Percentiles rank a stretch among this genome's conserved stretches.
Conservation (phyloP, 2,329 filamentous ascomycete genomes). For the Drechslerella coelobrocha region DNA sequence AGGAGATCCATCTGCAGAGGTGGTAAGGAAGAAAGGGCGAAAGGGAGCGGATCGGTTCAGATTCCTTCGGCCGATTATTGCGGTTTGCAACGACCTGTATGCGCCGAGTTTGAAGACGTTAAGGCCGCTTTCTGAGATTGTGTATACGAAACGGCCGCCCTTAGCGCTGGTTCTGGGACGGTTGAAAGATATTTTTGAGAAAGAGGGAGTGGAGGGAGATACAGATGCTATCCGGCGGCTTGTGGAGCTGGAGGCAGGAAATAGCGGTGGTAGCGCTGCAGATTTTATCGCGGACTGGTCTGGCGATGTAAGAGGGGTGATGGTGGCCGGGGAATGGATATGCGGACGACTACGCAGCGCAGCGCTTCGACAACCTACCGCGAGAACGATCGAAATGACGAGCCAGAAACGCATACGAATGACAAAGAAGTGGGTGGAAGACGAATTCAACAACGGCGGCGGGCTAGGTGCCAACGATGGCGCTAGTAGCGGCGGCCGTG, state of each 20-base stretch:
- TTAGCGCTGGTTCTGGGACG: constrained; percentile 83
- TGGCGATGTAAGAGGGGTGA: constrained; percentile 78
- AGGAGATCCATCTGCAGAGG: constrained; percentile 55
- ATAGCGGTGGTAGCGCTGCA: constrained; percentile 71
- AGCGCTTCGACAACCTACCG: constrained; percentile 55
- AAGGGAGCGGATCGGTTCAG: constrained; percentile 86
- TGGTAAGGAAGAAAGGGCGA: constrained; percentile 63
- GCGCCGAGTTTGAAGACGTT: constrained; percentile 85
- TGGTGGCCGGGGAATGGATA: constrained; percentile 89
- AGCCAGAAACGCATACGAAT: constrained; percentile 61
- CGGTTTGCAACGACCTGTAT: constrained; percentile 98
- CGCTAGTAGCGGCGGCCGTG: constrained; percentile 59
- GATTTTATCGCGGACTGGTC: constrained; percentile 51
- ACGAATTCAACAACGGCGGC: constrained; percentile 74
- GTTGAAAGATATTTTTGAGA: constrained; percentile 82
- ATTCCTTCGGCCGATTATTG: constrained; percentile 82
- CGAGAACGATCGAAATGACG: constrained; percentile 55
- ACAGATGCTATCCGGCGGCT: constrained; percentile 84
- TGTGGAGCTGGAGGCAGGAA: constrained; percentile 83
- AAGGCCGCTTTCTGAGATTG: constrained; percentile 86
- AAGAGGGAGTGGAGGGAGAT: constrained; percentile 86
- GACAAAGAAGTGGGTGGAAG: constrained; percentile 78
- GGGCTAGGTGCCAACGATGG: constrained; percentile 57
- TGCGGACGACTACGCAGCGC: constrained; percentile 69
- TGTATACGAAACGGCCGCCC: constrained; percentile 87